Base-by-base conservation (phyloP, 306 rosid genomes). In the Dryas octopetala region DNA sequence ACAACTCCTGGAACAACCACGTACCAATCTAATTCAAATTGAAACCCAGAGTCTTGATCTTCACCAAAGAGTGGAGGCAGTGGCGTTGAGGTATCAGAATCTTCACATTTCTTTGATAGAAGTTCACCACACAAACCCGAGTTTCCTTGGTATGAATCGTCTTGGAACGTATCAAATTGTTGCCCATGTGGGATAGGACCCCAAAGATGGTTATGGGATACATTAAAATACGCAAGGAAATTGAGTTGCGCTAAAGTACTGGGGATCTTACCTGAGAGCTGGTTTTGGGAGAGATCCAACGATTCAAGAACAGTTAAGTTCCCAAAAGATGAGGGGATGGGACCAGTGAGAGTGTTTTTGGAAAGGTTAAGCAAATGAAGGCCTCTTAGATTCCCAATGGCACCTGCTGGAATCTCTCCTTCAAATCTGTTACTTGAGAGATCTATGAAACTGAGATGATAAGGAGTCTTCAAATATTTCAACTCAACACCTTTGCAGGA, bases 191-290 rank as follows among this genome's bases (percentile, higher is more conserved):
- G 71, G 5, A 61, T 43, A 2, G 48, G 71, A 7, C 76, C 81
- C 51, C 14, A 13, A 19, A 57, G 66, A 5, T 45, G 14, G 64
- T 43, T 71, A 4, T 55, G 9, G 14, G 66, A 71, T 6, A 71
- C 75, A 44, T 57, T 71, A 16, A 71, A 71, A 3, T 23, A 58
- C 1, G 19, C 40, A 3, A 80, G 83, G 63, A 73, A 79, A 6
- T 8, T 74, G 52, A 68, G 54, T 3, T 53, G 48, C 0, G 26
- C 43, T 32, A 69, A 32, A 15, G 12, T 13, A 7, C 6, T 2
- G 32, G 83, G 76, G 51, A 80, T 80, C 59, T 1, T 28, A 58
- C 79, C 62, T 4, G 73, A 69, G 53, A 80, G 66, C 47, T 53
- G n/a, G 38, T 80, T 80, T 2, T 9, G 1, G 17, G 23, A 23